Percentiles rank a stretch among this genome's conserved stretches.
Evolutionary conservation across 495 filamentous ascomycete genomes (phyloP).

Genomic region (Penicillium coprophilum): DNA sequence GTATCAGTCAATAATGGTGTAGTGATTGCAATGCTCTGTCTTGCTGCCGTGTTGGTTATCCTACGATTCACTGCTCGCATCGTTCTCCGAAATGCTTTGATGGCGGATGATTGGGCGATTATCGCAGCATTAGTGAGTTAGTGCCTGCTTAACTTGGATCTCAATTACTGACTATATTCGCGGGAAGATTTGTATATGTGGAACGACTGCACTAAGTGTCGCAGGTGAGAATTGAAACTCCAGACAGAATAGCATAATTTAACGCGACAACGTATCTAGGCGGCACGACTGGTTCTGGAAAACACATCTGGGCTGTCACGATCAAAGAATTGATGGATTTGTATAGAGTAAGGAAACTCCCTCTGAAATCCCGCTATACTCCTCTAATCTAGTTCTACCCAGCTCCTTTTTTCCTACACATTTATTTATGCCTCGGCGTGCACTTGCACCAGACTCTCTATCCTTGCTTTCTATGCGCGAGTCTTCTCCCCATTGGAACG

Average conservation of each 20-base stretch:
- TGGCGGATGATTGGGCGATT: conserved; percentile 39
- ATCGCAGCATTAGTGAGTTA: conserved; percentile 30
- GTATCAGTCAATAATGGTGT: conserved; percentile 18
- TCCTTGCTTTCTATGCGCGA: conserved; percentile 37
- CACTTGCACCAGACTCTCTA: conserved; percentile 37
- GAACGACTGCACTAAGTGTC: conserved; percentile 29
- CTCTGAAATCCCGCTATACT: background rate
- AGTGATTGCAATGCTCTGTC: conserved; percentile 29
- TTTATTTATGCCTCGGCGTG: conserved; percentile 35
- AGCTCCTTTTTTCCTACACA: conserved; percentile 35
- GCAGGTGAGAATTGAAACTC: conserved; percentile 13
- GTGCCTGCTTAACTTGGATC: background rate
- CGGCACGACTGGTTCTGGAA: conserved; percentile 26
- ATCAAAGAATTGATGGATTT: conserved; percentile 19
- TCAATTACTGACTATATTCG: background rate
- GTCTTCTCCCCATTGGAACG: conserved; percentile 29
- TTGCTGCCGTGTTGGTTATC: conserved; percentile 32
- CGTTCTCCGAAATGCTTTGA: conserved; percentile 25
- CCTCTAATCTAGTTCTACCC: background rate
- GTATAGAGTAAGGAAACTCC: conserved; percentile 13
- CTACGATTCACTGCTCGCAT: conserved; percentile 34
- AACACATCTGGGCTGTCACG: conserved; percentile 31
- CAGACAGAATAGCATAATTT: background rate
- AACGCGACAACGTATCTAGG: conserved; percentile 12
- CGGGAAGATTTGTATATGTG: conserved; percentile 12